Base-by-base conservation (phyloP, 208 protist genomes). In the Trypanosoma lewisi region DNA sequence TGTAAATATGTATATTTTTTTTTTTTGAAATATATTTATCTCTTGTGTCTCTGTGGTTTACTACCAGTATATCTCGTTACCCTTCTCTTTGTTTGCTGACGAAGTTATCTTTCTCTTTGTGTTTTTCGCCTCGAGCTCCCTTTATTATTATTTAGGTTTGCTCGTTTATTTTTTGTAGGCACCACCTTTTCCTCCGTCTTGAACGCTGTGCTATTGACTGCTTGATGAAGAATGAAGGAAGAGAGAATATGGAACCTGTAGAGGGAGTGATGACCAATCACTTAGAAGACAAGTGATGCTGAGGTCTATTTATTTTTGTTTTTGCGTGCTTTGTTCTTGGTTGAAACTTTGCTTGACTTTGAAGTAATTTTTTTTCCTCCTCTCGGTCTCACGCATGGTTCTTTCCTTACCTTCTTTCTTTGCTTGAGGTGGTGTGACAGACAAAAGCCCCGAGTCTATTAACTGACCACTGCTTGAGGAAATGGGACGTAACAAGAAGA, bases 401-500 rank as follows among this genome's bases (percentile, higher is more conserved):
- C 50, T 58, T 41, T 28, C 65, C 19, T 75, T 34, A 27, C 30
- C 50, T 58, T 28, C n/a, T 41, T 41, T 45, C 44, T 27, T 57
- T 4, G 36, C 41, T 33, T 52, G 0, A 9, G 14, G 25, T 23
- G 17, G 23, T n/a, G n/a, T n/a, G n/a, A n/a, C n/a, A n/a, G n/a
- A n/a, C n/a, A n/a, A 47, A 21, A 1, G 42, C 16, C 42, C 9
- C n/a, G 7, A 19, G 14, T 21, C 42, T n/a, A 47, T 47, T 19
- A 42, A 57, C 42, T 58, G 2, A 36, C 19, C 17, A 44, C 44
- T 12, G 6, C n/a, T 25, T 6, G 16, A 52, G 21, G 21, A 9
- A 36, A 91, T 91, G 81, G 78, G 60, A 2, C 66, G 81, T 23
- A 87, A 82, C 67, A 91, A 89, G 70, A 85, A 85, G 57, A 76